Conservation (phyloP, 2,329 filamentous ascomycete species). For the Pestalotiopsis sp. region DNA sequence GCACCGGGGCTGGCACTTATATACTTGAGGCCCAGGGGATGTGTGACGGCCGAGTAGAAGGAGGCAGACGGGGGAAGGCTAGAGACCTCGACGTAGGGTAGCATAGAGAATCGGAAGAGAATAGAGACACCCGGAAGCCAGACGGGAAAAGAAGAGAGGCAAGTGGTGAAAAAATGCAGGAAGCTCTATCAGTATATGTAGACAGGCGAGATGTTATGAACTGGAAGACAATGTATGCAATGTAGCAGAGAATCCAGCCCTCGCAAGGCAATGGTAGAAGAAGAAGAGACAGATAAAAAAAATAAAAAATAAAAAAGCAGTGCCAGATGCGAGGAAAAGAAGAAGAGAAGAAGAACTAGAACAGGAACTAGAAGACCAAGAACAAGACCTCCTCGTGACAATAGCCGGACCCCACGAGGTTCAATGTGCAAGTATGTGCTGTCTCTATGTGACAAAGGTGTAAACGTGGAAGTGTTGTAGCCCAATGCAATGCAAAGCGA, state of each 20-base stretch:
- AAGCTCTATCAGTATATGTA: background rate
- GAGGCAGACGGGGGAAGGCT: constrained; percentile 79
- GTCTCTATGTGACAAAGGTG: background rate
- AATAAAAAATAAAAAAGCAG: background rate
- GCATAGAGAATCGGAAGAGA: constrained; percentile 30
- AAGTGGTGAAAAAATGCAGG: background rate
- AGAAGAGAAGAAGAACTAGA: background rate
- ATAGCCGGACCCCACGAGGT: too few species aligned
- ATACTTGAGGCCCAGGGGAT: constrained; percentile 77
- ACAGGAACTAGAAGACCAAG: background rate
- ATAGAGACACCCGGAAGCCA: background rate
- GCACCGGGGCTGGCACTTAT: constrained; percentile 46
- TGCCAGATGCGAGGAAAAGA: background rate
- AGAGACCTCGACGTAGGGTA: constrained; percentile 66
- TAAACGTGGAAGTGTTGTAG: background rate
- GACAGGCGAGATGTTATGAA: background rate
- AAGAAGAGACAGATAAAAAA: background rate
- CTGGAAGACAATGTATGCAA: background rate
- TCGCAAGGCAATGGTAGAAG: background rate
- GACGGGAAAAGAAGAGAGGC: constrained; percentile 10
- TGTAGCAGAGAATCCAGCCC: too few species aligned
- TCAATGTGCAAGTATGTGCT: background rate
- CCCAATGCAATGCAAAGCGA: background rate
- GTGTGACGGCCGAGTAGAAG: constrained; percentile 79
- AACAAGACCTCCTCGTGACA: too few species aligned